Evolutionary conservation across 1,284 basidiomycete species (phyloP).

Genomic region (Pseudozyma sp.): DNA sequence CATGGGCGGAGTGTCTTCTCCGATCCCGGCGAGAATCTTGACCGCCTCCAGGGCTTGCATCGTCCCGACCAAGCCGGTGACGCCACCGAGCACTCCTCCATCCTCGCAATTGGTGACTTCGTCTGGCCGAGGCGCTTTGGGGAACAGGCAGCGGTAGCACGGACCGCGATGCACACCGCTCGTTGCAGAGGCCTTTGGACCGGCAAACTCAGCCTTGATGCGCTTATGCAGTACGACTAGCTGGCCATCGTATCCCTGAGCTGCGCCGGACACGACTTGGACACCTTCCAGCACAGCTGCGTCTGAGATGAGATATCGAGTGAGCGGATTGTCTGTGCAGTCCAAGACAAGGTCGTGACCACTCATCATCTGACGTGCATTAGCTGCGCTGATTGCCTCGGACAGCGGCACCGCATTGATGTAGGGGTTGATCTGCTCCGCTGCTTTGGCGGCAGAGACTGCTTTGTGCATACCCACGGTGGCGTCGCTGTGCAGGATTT

Average conservation of each 20-base stretch:
- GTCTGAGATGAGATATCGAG: conserved; percentile 94
- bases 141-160: conserved; percentile 95
- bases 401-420: conserved; percentile 43
- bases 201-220: conserved; percentile 31
- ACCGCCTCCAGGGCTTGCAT: conserved; percentile 91
- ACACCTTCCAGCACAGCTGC: conserved; percentile 79
- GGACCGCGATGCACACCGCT: conserved; percentile 73
- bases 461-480: conserved; percentile 86
- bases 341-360: conserved; percentile 81
- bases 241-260: conserved; percentile 91
- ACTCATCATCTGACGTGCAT: conserved; percentile 49
- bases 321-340: conserved; percentile 93
- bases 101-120: conserved; percentile 80
- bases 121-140: conserved; percentile 69
- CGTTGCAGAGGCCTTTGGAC: conserved; percentile 6
- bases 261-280: conserved; percentile 91
- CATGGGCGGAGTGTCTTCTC: conserved; percentile 71
- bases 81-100: conserved; percentile 86
- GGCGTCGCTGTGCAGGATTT: conserved; percentile 85
- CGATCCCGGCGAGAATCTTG: conserved; percentile 71
- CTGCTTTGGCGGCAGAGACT: conserved; percentile 77
- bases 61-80: conserved; percentile 90
- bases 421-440: conserved; percentile 57
- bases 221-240: conserved; percentile 71
- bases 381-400: conserved; percentile 38